These are phyloP conservation scores for Lomentospora prolificans DNA, from an alignment of 2,329 filamentous ascomycete species.

Conservation along the genomic window DNA sequence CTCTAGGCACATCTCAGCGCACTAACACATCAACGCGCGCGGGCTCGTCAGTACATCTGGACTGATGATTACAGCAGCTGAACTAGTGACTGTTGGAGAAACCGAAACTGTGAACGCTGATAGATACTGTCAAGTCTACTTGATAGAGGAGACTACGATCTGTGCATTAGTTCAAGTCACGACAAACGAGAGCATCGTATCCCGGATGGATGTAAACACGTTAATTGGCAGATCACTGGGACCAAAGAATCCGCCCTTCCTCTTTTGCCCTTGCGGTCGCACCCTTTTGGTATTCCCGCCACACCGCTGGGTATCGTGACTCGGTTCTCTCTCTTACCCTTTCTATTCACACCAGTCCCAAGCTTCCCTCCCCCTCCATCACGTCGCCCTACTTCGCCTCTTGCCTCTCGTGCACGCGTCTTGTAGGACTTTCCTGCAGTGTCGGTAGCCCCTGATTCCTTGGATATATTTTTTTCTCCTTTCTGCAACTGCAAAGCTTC, in stretches of 20 bases:
- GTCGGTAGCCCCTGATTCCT: neutral
- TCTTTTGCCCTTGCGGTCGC: neutral
- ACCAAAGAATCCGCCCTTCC: neutral
- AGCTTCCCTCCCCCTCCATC: neutral
- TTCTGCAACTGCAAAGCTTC: too few species aligned
- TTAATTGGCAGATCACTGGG: too few species aligned
- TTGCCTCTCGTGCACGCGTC: neutral
- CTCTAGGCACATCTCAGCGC: neutral
- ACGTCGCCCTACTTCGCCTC: neutral
- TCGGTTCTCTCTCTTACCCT: neutral
- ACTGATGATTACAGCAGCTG: too few species aligned
- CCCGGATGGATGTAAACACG: too few species aligned
- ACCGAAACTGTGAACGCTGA: too few species aligned
- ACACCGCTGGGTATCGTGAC: conserved; percentile 4
- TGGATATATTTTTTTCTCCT: neutral
- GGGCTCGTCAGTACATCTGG: neutral
- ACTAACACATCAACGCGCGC: neutral
- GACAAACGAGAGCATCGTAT: too few species aligned
- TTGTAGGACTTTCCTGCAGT: neutral
- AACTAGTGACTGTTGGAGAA: too few species aligned
- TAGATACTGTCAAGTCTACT: too few species aligned
- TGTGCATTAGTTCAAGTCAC: too few species aligned
- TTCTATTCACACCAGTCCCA: neutral
- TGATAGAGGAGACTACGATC: too few species aligned
- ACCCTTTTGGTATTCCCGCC: neutral